phyloP scores from a whole-genome alignment of 345 rosid species.

The Lepidium aucheri region DNA sequence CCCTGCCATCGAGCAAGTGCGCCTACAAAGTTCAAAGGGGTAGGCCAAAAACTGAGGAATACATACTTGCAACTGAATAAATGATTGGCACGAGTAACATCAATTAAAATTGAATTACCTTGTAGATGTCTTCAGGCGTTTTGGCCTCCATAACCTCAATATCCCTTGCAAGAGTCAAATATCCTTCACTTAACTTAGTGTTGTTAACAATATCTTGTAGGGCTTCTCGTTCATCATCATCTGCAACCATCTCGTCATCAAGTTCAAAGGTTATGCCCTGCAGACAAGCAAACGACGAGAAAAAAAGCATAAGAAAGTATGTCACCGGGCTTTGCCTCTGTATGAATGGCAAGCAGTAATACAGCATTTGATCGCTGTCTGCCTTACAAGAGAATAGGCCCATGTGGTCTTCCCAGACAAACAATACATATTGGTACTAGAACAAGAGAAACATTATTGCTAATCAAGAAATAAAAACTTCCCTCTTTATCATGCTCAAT shows the following conservation, averaged over 20 bases:
- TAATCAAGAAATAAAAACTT: background rate
- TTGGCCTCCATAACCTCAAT: conserved; percentile 99
- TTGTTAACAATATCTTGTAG: conserved; percentile 88
- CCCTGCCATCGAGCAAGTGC: conserved; percentile 93
- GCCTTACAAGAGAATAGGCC: background rate
- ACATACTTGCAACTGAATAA: background rate
- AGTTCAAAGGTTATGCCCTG: conserved; percentile 80
- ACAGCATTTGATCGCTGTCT: background rate
- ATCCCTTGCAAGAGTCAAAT: conserved; percentile 96
- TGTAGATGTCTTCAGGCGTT: conserved; percentile 93
- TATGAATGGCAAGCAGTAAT: background rate
- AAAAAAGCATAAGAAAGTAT: conserved; percentile 3
- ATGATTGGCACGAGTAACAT: background rate
- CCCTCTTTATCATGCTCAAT: background rate
- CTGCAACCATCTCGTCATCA: conserved; percentile 65
- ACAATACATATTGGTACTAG: background rate
- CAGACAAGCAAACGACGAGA: background rate
- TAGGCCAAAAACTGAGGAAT: conserved; percentile 10
- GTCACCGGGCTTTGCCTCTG: background rate
- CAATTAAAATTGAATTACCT: conserved; percentile 40
- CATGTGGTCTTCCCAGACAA: background rate
- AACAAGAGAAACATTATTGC: background rate
- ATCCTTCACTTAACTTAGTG: conserved; percentile 76
- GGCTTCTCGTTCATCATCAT: conserved; percentile 59
- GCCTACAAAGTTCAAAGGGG: conserved; percentile 40